A percentile compares a stretch with the other conserved stretches of the same genome.
Conservation (phyloP, 176 grass and related monocot species). For the Aegilops umbellulata region DNA sequence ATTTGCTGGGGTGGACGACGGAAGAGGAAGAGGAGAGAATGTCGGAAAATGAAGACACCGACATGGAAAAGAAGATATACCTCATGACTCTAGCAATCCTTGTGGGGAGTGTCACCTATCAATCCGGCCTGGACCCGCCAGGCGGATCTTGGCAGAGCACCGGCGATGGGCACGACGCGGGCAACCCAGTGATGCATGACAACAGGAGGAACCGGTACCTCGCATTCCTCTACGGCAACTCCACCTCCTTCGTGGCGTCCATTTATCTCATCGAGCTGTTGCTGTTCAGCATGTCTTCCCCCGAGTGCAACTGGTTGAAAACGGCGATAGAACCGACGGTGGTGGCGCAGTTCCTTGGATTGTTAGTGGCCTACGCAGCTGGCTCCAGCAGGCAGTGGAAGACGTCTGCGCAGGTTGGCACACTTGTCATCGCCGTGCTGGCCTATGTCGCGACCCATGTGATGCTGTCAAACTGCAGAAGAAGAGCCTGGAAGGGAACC, state of each 20-base stretch:
- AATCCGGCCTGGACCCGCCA: neutral
- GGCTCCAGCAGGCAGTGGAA: constrained; percentile 1
- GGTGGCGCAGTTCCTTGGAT: neutral
- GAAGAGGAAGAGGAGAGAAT: too few species aligned
- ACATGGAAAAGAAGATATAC: neutral
- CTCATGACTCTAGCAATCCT: neutral
- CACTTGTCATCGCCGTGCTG: neutral
- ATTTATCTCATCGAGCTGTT: neutral
- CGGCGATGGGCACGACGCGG: neutral
- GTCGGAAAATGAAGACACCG: too few species aligned
- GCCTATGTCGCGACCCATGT: neutral
- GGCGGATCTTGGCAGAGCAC: neutral
- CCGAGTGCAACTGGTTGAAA: fast-evolving
- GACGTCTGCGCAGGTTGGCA: neutral
- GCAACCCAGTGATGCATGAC: neutral
- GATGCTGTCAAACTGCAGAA: too few species aligned
- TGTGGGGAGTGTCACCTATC: constrained; percentile 10
- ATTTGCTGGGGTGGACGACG: too few species aligned
- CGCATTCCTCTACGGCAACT: neutral
- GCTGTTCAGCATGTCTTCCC: neutral
- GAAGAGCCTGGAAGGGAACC: too few species aligned
- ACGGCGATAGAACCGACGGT: neutral
- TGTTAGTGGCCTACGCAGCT: constrained; percentile 5
- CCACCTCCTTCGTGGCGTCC: neutral
- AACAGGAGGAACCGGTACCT: neutral